Evolutionary conservation across 2,329 filamentous ascomycete genomes (phyloP), one percentile per base, ranked within the genome.

Genomic region (Trichoderma asperellum): DNA sequence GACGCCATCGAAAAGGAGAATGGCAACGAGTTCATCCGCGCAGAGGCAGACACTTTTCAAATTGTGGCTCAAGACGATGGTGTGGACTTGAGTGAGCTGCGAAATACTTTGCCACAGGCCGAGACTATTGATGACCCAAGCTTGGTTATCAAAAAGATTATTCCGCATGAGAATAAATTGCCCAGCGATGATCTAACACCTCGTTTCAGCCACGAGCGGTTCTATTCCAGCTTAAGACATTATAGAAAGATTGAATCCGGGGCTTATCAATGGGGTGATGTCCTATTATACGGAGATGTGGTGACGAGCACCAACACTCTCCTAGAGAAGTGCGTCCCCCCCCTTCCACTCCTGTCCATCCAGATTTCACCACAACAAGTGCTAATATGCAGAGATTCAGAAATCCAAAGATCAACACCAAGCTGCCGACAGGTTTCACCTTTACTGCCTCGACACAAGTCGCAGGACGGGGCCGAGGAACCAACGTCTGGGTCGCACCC

Each of bases 401-500:
- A 75, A 99, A 99, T 76, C 87, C 89, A 0, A 88, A 89, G 35
- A 83, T 97, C 29, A 87, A 97, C 43, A 87, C 90, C 5, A 88
- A 86, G 56, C 85, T 98, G 0, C 93, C 94, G 0, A 89, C 87
- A 0, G 96, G 96, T n/a, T 94, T 97, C 77, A 97, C 94, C 0
- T 85, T 93, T 12, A 91, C 92, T 0, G 95, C 96, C 0, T 96
- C 94, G 0, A 93, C 91, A 0, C 95, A 98, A 79, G 85, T 97
- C 7, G 92, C 94, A 0, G 96, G 91, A 8, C 89, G 96, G 47
- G 96, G 96, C 8, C 91, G 96, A 11, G 96, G 96, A 4, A 90
- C 87, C 37, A 99, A 99, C 75, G 92, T 97, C 70, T 99, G 96
- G 96, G 89, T 99, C 5, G 93, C 94, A 0, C 96, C 96, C 0